Evolutionary conservation across 768 basidiomycete genomes (phyloP).

Genomic region (Mycena latifolia): DNA sequence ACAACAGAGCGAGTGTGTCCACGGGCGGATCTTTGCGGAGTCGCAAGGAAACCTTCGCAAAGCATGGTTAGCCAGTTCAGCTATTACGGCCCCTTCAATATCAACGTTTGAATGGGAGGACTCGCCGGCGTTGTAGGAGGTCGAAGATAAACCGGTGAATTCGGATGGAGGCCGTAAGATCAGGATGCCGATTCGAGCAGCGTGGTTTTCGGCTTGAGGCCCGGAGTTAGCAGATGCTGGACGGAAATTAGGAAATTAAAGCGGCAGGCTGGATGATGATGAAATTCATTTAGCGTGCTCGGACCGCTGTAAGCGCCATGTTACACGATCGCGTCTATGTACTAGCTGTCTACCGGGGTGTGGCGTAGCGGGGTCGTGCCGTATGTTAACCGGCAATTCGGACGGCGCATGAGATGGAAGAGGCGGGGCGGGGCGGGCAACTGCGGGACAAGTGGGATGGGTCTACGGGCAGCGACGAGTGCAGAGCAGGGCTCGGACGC

Average conservation of each 20-base stretch:
- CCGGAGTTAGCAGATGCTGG: conserved; percentile 15
- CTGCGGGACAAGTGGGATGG: too few relatives aligned
- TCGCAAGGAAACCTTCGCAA: background rate
- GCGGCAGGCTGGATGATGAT: conserved; percentile 1
- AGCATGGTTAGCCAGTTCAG: background rate
- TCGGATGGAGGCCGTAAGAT: conserved; percentile 4
- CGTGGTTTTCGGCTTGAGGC: conserved; percentile 15
- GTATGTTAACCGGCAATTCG: too few relatives aligned
- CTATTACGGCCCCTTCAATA: conserved; percentile 13
- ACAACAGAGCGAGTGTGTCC: too few relatives aligned
- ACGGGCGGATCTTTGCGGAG: background rate
- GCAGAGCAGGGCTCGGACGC: too few relatives aligned
- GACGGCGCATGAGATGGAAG: too few relatives aligned
- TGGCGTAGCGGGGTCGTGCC: too few relatives aligned
- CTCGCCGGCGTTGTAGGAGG: conserved; percentile 18
- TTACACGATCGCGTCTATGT: too few relatives aligned
- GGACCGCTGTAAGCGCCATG: too few relatives aligned
- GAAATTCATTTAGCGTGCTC: too few relatives aligned
- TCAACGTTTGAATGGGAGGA: conserved; percentile 6
- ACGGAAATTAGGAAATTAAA: conserved; percentile 35
- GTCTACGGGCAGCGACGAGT: too few relatives aligned
- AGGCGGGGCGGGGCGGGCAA: too few relatives aligned
- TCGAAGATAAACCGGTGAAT: conserved; percentile 15
- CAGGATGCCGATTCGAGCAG: conserved; percentile 14
- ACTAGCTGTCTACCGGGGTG: too few relatives aligned